Conservation (phyloP, 2,329 filamentous ascomycete species). For the Bipolaris gigantea region DNA sequence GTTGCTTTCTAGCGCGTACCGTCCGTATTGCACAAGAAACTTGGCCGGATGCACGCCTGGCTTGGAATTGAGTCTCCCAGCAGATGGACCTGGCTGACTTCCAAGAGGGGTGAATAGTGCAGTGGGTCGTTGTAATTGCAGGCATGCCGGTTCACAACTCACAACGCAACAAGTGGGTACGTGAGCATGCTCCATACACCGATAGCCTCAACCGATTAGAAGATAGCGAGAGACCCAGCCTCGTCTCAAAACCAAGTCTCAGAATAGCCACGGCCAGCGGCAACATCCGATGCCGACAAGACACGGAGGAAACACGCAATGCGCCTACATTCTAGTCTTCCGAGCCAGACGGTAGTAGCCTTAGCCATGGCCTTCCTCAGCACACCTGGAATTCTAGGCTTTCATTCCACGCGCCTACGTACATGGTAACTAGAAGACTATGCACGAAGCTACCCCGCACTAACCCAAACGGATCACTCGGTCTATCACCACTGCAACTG, state of each 20-base stretch:
- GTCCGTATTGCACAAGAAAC: neutral
- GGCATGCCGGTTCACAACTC: too few relatives aligned
- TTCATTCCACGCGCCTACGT: too few relatives aligned
- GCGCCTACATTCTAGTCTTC: neutral
- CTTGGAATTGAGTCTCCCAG: neutral
- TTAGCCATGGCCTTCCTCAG: too few relatives aligned
- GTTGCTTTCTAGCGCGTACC: neutral
- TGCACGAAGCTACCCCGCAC: neutral
- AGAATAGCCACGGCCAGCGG: neutral
- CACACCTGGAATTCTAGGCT: neutral
- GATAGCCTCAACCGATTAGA: neutral
- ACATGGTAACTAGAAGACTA: too few relatives aligned
- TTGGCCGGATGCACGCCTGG: neutral
- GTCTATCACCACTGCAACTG: conserved; percentile 1
- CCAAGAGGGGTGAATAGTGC: neutral
- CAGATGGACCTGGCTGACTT: neutral
- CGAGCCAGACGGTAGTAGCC: too few relatives aligned
- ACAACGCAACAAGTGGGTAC: neutral
- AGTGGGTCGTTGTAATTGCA: neutral
- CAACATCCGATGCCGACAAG: neutral
- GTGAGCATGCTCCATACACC: neutral
- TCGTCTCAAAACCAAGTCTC: neutral
- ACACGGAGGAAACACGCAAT: neutral
- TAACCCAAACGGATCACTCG: conserved; percentile 9
- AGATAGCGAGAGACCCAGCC: neutral